Evolutionary conservation across 2,329 filamentous ascomycete species (phyloP), one percentile per base, ranked within the genome.

Genomic region (Emergomyces pasteurianus): DNA sequence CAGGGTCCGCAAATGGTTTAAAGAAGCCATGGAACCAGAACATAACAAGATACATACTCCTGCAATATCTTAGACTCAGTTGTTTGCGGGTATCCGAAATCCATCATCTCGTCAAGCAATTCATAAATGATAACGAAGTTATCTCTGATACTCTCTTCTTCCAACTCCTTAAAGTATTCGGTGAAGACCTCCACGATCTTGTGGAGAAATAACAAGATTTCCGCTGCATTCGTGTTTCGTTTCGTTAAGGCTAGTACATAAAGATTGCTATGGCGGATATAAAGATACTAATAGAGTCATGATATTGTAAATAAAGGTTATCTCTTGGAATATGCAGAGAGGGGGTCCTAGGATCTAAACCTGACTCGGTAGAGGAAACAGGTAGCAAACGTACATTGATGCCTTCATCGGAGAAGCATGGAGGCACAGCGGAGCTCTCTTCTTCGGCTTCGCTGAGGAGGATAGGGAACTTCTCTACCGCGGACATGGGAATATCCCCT

Each of bases 91-190:
- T 99, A 96, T 65, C 94, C 94, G 80, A 99, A 99, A 77, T 99
- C 94, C 94, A 99, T 99, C 94, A 99, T 99, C 80, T 99, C 94
- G 73, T 99, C 94, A 65, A 99, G 84, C 63, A 99, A 79, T 77
- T 99, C 94, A 81, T 99, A 99, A 72, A 99, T 99, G 72, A 99
- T 86, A 75, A 99, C 94, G 73, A 99, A 99, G 80, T 99, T 99
- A 80, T 99, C 94, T 69, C 94, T 86, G 74, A 99, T 99, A 69
- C 90, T 96, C 77, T 99, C 94, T 76, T 99, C 94, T 76, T 99
- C 94, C 63, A 99, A 83, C 65, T 95, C 92, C 76, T 99, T 99
- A 83, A 99, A 99, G 80, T 99, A 99, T 77, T 99, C 94, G 62
- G 94, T 99, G 74, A 99, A 99, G 65, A 99, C 94, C 75, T 97